phyloP scores from a whole-genome alignment of 192 early-diverging fungal species.

The Haplosporangium gracile region DNA sequence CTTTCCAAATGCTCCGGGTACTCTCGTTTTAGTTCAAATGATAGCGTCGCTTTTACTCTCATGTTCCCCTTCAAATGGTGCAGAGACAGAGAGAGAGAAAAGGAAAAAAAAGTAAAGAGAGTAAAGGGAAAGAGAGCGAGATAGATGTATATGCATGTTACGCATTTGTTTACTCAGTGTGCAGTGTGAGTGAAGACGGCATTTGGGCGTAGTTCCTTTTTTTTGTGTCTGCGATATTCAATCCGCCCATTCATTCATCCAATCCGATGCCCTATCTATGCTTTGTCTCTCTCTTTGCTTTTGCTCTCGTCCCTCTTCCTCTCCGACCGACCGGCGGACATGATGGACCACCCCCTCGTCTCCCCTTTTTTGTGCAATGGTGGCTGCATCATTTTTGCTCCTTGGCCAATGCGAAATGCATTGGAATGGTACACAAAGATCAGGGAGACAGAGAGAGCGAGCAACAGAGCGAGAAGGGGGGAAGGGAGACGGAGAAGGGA shows the following conservation, averaged over 20 bases:
- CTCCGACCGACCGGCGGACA: background rate
- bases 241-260: conserved; percentile 7
- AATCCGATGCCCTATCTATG: background rate
- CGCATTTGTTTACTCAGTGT: background rate
- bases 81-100: background rate
- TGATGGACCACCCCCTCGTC: background rate
- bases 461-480: background rate
- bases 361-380: conserved; percentile 31
- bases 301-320: background rate
- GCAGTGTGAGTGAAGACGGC: background rate
- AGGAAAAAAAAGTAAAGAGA: background rate
- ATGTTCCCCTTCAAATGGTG: background rate
- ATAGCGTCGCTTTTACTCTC: background rate
- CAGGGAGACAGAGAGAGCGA: conserved; percentile 4
- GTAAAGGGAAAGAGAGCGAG: background rate
- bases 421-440: conserved; percentile 44
- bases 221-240: conserved; percentile 16
- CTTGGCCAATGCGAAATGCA: conserved; percentile 46
- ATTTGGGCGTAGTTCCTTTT: conserved; percentile 22
- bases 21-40: background rate
- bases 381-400: conserved; percentile 14
- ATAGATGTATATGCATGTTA: background rate
- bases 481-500: background rate
- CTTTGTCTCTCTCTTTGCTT: background rate
- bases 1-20: background rate